Percentiles rank a stretch among this genome's conserved stretches.
phyloP scores from a whole-genome alignment of 2,329 filamentous ascomycete species.

The Fusarium sp. region DNA sequence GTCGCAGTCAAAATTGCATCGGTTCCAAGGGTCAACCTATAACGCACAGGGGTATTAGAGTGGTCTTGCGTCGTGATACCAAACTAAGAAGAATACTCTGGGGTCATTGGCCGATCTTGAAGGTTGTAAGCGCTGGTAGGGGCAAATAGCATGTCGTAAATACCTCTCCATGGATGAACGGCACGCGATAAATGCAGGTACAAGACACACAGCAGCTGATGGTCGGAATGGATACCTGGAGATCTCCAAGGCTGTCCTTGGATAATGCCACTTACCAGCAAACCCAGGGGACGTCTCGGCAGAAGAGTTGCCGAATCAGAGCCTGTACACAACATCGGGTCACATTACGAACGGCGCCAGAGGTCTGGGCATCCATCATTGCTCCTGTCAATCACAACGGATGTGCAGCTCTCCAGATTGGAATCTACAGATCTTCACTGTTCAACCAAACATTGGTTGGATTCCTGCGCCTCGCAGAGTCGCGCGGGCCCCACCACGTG shows the following conservation, averaged over 20 bases:
- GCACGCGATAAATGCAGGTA: constrained; percentile 36
- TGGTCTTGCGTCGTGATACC: constrained; percentile 31
- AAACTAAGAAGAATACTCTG: constrained; percentile 13
- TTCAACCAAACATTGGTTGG: constrained; percentile 29
- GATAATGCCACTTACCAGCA: neutral
- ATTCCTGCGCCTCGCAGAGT: constrained; percentile 27
- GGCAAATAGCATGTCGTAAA: constrained; percentile 30
- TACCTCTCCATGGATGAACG: constrained; percentile 22
- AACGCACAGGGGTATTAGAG: constrained; percentile 31
- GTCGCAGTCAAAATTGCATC: constrained; percentile 42
- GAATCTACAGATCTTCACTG: constrained; percentile 35
- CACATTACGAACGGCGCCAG: constrained; percentile 25
- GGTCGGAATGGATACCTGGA: constrained; percentile 20
- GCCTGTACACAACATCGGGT: neutral
- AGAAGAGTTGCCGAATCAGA: constrained; percentile 10
- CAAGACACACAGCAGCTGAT: constrained; percentile 16
- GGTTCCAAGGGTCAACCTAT: constrained; percentile 42
- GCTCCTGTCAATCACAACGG: constrained; percentile 33
- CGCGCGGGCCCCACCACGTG: constrained; percentile 22
- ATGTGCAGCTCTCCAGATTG: constrained; percentile 24
- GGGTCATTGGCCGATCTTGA: constrained; percentile 16
- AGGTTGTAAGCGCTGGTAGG: constrained; percentile 7
- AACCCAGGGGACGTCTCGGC: neutral
- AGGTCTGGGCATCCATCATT: constrained; percentile 32
- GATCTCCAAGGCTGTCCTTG: constrained; percentile 28